Base-by-base conservation (phyloP, 129 eudicot genomes). In the Apium graveolens region DNA sequence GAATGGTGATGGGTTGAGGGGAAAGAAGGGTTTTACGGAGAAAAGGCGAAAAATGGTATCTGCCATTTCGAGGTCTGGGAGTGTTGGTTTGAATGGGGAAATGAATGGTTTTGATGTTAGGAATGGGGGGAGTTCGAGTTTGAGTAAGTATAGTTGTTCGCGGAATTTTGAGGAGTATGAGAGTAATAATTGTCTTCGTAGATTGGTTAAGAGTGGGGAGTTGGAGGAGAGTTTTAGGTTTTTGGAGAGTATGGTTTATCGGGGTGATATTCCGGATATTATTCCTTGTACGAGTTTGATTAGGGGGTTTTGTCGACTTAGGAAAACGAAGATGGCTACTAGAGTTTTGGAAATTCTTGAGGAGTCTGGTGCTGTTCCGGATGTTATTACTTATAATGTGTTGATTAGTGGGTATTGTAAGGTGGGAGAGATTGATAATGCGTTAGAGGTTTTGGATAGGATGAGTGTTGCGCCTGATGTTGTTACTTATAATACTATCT, bases 401-500 rank as follows among this genome's bases (percentile, higher is more conserved):
- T 75, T 93, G 85, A 89, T 93, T 53, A 86, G 96, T 60, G 96
- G 97, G 66, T 93, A 89, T 74, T 91, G 97, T 21, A 89, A 83
- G 48, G 81, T 89, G 2, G 96, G 96, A 43, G 93, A 93, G 78
- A 78, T 89, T 20, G 83, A 89, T 72, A 85, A 81, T 53, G 98
- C 97, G 7, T 85, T 91, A 44, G 77, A 79, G 27, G 83, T 93
- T 35, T 82, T 93, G 66, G 96, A 93, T 69, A 81, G 86, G 42
- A 93, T 93, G 93, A 83, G 88, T 70, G 96, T 91, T 45, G 90
- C 90, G 1, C 97, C 98, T 0, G 96, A 93, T 84, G 96, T 91
- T 39, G 97, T 91, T 4, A 93, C 97, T 0, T 93, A 93, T 66
- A 91, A 93, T 78, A 89, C 96, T 6, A 88, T 93, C 35, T 73